Evolutionary conservation across 805 yeast genomes (phyloP), one percentile per base, ranked within the genome.

Genomic region (Candida rishiriensis): DNA sequence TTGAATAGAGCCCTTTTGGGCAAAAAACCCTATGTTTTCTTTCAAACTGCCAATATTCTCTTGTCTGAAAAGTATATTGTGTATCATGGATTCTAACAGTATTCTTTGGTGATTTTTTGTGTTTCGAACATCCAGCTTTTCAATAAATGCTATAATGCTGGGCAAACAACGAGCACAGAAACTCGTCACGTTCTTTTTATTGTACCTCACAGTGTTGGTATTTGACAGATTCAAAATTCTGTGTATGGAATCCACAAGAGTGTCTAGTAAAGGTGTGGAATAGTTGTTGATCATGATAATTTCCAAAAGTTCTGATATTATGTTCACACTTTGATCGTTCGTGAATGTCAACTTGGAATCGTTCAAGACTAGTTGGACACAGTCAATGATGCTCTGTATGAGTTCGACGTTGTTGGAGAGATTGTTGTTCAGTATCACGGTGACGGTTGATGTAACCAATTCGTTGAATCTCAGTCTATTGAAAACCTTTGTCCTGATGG

Each of bases 401-500:
- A 59, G 43, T 3, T 46, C 42, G 2, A 53, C 38, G 41, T 65
- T 47, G 14, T 29, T 32, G 38, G 55, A 54, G 41, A 68, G 11
- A 21, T 40, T n/a, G 38, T 43, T 36, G 41, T 52, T 36, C 16
- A 49, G 46, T 41, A 58, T 39, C 1, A 42, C 54, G 3, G 42
- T 38, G 17, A 70, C 40, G 0, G 68, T 52, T 17, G 51, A 48
- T 2, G 52, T 36, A 1, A 70, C 42, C 1, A 68, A 53, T 8
- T 74, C 77, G 10, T 70, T 65, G 41, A 71, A 60, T 45, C 67
- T 73, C 32, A 74, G 56, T 36, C 65, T 68, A 40, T 72, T 70
- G 46, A 78, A 66, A 1, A 64, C 47, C 41, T 63, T 67, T 39
- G 68, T 66, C 49, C 80, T 73, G 36, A 62, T 42, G 39, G 56